Base-by-base conservation (phyloP, 1,139 yeast genomes). In the Yamadazyma aaseri region DNA sequence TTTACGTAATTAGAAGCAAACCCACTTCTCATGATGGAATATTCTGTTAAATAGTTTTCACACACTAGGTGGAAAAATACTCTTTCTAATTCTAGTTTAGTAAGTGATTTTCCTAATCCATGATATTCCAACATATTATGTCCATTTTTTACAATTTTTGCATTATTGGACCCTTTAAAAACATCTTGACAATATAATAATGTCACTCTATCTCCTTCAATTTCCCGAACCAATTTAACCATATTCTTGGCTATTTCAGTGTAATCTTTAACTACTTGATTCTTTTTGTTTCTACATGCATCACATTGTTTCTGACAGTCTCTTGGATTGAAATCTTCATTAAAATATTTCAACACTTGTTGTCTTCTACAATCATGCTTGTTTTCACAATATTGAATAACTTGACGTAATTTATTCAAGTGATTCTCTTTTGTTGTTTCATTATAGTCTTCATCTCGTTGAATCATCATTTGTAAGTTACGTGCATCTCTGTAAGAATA, bases 381-480 rank as follows among this genome's bases (percentile, higher is more conserved):
- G 58, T 92, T 92, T 43, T 90, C 96, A 61, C 98, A 92, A 53
- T 89, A 94, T 51, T 86, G 92, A 41, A 86, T 78, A 18, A 92
- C 97, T 46, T 86, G 90, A 36, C 86, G 73, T 43, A 92, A 64
- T 55, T 87, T 85, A 21, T 79, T 76, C 42, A 81, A 60, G 57
- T 92, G 96, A 43, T 81, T 85, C 41, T 86, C 95, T 44, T 81
- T 81, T 28, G 85, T 84, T 12, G 61, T 73, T 21, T 65, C 59
- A 36, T 76, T 83, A 41, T 86, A 58, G 35, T 82, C 86, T 35
- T 71, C 74, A 53, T 90, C 97, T 39, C 81, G 69, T 39, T 81
- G 82, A 34, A 92, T 89, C 77, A 87, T 74, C 12, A 79, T 71
- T 55, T 84, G 90, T 35, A 90, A 61, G 25, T 78, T 69, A 39